Evolutionary conservation across 208 protist genomes (phyloP).

Genomic region (Wallacemonas rigidus): DNA sequence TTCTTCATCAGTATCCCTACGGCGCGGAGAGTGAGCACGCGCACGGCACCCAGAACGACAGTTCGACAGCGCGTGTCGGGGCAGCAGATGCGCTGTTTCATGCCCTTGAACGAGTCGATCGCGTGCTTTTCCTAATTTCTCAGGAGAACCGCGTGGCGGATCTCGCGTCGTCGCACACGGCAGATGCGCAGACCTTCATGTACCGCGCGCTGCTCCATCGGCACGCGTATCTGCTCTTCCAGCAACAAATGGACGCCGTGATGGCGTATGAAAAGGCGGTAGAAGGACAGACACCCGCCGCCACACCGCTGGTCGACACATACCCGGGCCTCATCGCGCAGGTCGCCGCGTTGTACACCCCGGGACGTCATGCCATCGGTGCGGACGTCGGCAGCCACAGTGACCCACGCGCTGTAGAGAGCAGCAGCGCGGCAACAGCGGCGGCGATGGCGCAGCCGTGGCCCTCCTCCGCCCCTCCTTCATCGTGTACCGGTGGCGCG

Average conservation of each 20-base stretch:
- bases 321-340: slow-evolving; percentile 7
- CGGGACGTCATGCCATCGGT: background rate
- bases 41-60: no score
- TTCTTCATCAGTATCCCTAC: slow-evolving; percentile 5
- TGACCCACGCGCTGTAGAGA: no score
- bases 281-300: background rate
- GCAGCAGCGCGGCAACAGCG: background rate
- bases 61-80: no score
- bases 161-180: slow-evolving; percentile 3
- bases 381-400: background rate
- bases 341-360: background rate
- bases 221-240: slow-evolving; percentile 14
- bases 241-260: slow-evolving; percentile 14
- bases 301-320: background rate
- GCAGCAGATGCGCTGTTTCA: background rate
- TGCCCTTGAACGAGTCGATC: slow-evolving; percentile 9
- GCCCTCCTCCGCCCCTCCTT: no score
- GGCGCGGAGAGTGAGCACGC: background rate
- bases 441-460: no score
- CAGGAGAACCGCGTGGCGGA: slow-evolving; percentile 15
- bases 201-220: slow-evolving; percentile 18
- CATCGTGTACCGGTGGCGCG: no score
- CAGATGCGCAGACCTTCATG: slow-evolving; percentile 25
- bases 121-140: background rate
- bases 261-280: slow-evolving; percentile 8